Conservation (phyloP, 2,329 filamentous ascomycete species). For the Gliomastix tumulicola region DNA sequence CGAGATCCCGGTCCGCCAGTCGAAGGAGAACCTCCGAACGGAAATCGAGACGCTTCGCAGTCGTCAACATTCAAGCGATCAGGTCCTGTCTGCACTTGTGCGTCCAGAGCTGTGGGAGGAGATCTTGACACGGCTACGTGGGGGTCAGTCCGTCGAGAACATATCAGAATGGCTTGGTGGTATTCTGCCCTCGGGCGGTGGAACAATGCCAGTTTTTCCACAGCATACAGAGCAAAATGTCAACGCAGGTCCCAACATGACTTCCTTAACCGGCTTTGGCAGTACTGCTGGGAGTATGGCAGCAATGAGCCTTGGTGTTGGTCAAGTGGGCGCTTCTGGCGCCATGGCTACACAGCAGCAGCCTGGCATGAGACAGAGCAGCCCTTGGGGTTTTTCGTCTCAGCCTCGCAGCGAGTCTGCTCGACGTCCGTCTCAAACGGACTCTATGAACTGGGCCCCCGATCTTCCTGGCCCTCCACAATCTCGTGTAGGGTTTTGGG, state of each 20-base stretch:
- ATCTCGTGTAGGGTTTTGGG: slow-evolving; percentile 42
- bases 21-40: slow-evolving; percentile 52
- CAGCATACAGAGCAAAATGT: slow-evolving; percentile 7
- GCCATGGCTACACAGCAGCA: slow-evolving; percentile 15
- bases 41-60: slow-evolving; percentile 52
- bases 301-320: slow-evolving; percentile 20
- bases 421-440: slow-evolving; percentile 37
- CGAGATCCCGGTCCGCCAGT: slow-evolving; percentile 55
- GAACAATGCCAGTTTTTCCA: slow-evolving; percentile 17
- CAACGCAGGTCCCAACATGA: slow-evolving; percentile 6
- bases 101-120: slow-evolving; percentile 46
- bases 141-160: slow-evolving; percentile 44
- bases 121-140: slow-evolving; percentile 43
- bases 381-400: slow-evolving; percentile 41
- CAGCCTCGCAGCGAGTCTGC: slow-evolving; percentile 38
- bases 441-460: slow-evolving; percentile 36
- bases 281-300: slow-evolving; percentile 17
- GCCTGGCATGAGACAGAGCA: slow-evolving; percentile 13
- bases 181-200: slow-evolving; percentile 19
- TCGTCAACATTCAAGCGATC: slow-evolving; percentile 47
- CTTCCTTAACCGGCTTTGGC: slow-evolving; percentile 17
- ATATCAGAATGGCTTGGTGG: slow-evolving; percentile 48
- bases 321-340: slow-evolving; percentile 16
- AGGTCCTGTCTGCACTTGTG: slow-evolving; percentile 46
- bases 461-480: slow-evolving; percentile 30